Conservation (phyloP, 176 grass and related monocot species). For the Dendrocalamus sinicus region DNA sequence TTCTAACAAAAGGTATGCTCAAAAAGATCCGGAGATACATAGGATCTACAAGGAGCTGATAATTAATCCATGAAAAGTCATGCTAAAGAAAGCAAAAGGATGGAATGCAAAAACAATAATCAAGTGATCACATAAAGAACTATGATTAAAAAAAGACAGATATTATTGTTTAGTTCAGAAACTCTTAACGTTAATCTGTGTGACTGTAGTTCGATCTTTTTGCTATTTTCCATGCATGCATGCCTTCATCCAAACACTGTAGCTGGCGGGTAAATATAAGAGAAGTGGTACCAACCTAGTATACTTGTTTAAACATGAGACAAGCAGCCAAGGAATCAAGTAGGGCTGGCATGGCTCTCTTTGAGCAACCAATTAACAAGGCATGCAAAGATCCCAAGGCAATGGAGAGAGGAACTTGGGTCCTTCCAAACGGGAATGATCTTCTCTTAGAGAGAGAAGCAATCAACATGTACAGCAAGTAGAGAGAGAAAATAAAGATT, state of each 20-base stretch:
- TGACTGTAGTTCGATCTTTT: background rate
- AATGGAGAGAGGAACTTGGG: constrained; percentile 52
- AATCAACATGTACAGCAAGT: background rate
- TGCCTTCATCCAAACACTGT: background rate
- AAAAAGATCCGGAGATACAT: constrained; percentile 32
- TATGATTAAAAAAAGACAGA: background rate
- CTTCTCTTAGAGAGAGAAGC: constrained; percentile 55
- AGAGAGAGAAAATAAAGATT: constrained; percentile 12
- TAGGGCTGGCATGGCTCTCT: constrained; percentile 39
- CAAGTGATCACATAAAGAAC: background rate
- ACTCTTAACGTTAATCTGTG: background rate
- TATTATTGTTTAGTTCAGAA: background rate
- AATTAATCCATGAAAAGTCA: constrained; percentile 19
- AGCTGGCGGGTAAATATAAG: constrained; percentile 10
- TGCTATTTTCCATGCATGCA: background rate
- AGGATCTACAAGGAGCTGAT: constrained; percentile 27
- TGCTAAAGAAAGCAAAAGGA: constrained; percentile 24
- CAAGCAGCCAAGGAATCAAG: constrained; percentile 50
- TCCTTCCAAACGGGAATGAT: constrained; percentile 78
- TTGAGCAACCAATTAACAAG: constrained; percentile 54
- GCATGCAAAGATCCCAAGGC: constrained; percentile 80
- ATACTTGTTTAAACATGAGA: constrained; percentile 37
- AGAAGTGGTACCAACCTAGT: constrained; percentile 6
- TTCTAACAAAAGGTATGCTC: constrained; percentile 33
- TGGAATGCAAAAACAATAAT: background rate